Evolutionary conservation across 192 early-diverging fungal species (phyloP), one percentile per base, ranked within the genome.

Genomic region (Thamnidium elegans): DNA sequence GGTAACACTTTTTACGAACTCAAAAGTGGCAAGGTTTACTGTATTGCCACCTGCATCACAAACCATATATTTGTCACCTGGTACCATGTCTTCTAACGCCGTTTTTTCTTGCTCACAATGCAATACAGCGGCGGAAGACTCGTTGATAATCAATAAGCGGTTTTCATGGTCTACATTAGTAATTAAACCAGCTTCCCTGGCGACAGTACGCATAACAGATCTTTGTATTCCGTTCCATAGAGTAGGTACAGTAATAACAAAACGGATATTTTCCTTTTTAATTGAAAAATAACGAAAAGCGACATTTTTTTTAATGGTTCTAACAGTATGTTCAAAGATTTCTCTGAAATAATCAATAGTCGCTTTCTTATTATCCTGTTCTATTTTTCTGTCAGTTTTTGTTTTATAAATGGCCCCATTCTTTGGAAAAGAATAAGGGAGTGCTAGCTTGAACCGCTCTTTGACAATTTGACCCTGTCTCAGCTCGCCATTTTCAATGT

Each of bases 31-130:
- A 13, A 59, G 20, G 26, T 59, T 39, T 11, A 59, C 58, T 14
- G 58, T 59, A 23, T 39, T 39, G 44, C 58, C 58, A 30, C 58
- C 58, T 23, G 58, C 58, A 45, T 59, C 58, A 59, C 36, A 43
- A 43, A 59, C 44, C 9, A 59, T 17, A n/a, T 59, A 59, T 26
- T 42, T 44, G 3, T 14, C 21, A 2, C 42, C 43, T 20, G 32
- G 20, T 6, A 7, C 46, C 6, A 5, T 13, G 14, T n/a, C n/a
- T n/a, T n/a, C n/a, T n/a, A n/a, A n/a, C n/a, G 1, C 46, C 1
- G 4, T 5, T 9, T 4, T 14, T 0, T 43, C 11, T 4, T 36
- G 58, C 14, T 59, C 58, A 45, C 58, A 59, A 20, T 45, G 36
- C 5, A 59, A 20, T 6, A 39, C 44, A 15, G 58, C 32, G 5